Conservation (phyloP, 108 stramenopile species). For the Stephanodiscus minutulus region DNA sequence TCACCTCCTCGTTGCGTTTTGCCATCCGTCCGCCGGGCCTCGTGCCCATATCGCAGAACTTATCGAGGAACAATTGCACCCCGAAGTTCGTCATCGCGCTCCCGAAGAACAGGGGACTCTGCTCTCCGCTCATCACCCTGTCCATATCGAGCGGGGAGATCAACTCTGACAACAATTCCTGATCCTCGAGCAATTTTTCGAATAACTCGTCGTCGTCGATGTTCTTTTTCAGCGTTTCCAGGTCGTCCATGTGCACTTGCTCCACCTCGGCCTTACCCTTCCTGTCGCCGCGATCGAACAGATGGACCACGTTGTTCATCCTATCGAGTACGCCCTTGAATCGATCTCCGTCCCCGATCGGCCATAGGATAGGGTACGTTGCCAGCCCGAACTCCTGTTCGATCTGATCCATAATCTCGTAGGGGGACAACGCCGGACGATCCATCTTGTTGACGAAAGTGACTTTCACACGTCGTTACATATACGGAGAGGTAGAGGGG, state of each 20-base stretch:
- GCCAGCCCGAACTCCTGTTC: conserved; percentile 92
- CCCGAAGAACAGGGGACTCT: conserved; percentile 94
- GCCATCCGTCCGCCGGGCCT: conserved; percentile 68
- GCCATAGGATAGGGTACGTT: conserved; percentile 92
- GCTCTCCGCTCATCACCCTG: conserved; percentile 81
- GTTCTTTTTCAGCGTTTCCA: conserved; percentile 57
- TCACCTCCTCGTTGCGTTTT: conserved; percentile 38
- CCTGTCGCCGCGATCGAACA: conserved; percentile 71
- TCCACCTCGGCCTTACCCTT: conserved; percentile 69
- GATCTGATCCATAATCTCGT: conserved; percentile 97
- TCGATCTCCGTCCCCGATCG: conserved; percentile 93
- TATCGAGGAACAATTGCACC: conserved; percentile 89
- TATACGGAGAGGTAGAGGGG: not conserved
- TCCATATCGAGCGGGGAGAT: conserved; percentile 89
- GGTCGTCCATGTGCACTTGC: conserved; percentile 64
- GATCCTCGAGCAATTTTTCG: conserved; percentile 91
- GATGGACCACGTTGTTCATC: conserved; percentile 78
- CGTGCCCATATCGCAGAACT: conserved; percentile 81
- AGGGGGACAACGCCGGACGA: conserved; percentile 88
- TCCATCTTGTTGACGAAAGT: conserved; percentile 98
- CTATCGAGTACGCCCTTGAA: conserved; percentile 95
- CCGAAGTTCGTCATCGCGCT: conserved; percentile 96
- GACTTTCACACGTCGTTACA: conserved; percentile 57
- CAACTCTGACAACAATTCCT: conserved; percentile 83
- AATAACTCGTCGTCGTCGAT: conserved; percentile 85